A percentile compares a stretch with the other conserved stretches of the same genome.
phyloP scores from a whole-genome alignment of 1,284 basidiomycete species.

The Ganoderma multipileum region DNA sequence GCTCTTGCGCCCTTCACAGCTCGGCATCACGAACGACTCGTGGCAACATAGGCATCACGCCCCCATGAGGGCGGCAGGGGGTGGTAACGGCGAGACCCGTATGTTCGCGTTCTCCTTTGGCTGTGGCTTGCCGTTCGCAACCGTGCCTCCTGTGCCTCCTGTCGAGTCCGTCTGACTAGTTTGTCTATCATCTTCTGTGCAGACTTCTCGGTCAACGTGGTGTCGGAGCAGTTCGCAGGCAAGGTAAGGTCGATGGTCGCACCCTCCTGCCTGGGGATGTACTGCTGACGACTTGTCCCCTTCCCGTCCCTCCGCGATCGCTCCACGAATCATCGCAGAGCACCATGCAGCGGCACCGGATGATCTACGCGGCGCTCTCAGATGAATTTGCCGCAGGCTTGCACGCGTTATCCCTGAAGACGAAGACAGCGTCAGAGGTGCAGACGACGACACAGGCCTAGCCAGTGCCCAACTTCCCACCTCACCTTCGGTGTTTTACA shows the following conservation, averaged over 20 bases:
- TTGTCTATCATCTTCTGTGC: constrained; percentile 4
- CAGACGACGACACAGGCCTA: constrained; percentile 20
- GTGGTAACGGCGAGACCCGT: constrained; percentile 75
- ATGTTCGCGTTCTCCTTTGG: constrained; percentile 42
- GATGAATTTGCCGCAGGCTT: constrained; percentile 74
- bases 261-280: constrained; percentile 2
- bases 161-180: background rate
- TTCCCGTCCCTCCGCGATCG: background rate
- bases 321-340: constrained; percentile 48
- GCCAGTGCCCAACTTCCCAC: background rate
- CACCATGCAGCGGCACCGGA: constrained; percentile 79
- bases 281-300: constrained; percentile 18
- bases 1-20: constrained; percentile 60
- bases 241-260: constrained; percentile 54
- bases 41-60: constrained; percentile 80
- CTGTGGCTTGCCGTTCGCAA: constrained; percentile 16
- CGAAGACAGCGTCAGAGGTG: constrained; percentile 68
- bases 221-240: constrained; percentile 73
- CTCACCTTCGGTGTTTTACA: background rate
- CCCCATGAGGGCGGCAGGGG: constrained; percentile 72
- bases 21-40: constrained; percentile 77
- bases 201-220: constrained; percentile 80
- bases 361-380: constrained; percentile 73
- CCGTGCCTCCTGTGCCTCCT: background rate
- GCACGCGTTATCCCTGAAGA: constrained; percentile 79